Evolutionary conservation across 2,329 filamentous ascomycete species (phyloP).

Genomic region (Ophiognomonia clavigignenti-juglandacearum): DNA sequence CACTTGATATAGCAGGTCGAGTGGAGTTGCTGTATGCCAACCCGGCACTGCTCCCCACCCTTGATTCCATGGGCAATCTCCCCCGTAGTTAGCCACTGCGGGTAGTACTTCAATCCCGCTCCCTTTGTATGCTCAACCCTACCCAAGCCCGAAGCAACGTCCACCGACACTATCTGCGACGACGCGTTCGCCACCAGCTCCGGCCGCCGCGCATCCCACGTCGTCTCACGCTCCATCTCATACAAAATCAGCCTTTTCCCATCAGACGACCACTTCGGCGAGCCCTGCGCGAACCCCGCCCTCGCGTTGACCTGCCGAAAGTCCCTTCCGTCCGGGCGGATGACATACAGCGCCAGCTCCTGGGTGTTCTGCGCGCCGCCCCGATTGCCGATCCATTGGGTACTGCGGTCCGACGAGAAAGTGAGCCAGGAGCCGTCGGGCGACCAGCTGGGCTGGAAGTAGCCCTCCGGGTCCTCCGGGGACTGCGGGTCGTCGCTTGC

Average conservation of each 20-base stretch:
- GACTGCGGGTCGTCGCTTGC: slow-evolving; percentile 21
- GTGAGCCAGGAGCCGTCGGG: slow-evolving; percentile 35
- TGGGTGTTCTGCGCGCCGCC: slow-evolving; percentile 37
- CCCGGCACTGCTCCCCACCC: slow-evolving; percentile 5
- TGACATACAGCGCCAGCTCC: slow-evolving; percentile 32
- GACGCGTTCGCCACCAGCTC: slow-evolving; percentile 18
- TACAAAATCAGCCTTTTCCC: slow-evolving; percentile 32
- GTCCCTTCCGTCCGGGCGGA: slow-evolving; percentile 30
- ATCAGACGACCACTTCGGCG: slow-evolving; percentile 33
- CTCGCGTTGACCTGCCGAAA: slow-evolving; percentile 30
- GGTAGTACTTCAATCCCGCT: slow-evolving; percentile 25
- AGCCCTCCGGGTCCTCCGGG: slow-evolving; percentile 30
- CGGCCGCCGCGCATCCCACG: slow-evolving; percentile 30
- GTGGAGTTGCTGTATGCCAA: slow-evolving; percentile 25
- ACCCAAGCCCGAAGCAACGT: slow-evolving; percentile 33
- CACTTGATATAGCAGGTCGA: background rate
- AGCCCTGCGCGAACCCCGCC: slow-evolving; percentile 29
- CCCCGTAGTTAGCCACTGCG: slow-evolving; percentile 15
- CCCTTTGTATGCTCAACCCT: slow-evolving; percentile 24
- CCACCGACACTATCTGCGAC: slow-evolving; percentile 30
- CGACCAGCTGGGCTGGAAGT: slow-evolving; percentile 35
- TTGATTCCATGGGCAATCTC: slow-evolving; percentile 25
- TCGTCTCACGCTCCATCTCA: slow-evolving; percentile 32
- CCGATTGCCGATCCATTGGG: slow-evolving; percentile 33
- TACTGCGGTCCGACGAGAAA: slow-evolving; percentile 36